A percentile compares a stretch with the other conserved stretches of the same genome.
phyloP scores from a whole-genome alignment of 257 asterid species.

The Penstemon davidsonii region DNA sequence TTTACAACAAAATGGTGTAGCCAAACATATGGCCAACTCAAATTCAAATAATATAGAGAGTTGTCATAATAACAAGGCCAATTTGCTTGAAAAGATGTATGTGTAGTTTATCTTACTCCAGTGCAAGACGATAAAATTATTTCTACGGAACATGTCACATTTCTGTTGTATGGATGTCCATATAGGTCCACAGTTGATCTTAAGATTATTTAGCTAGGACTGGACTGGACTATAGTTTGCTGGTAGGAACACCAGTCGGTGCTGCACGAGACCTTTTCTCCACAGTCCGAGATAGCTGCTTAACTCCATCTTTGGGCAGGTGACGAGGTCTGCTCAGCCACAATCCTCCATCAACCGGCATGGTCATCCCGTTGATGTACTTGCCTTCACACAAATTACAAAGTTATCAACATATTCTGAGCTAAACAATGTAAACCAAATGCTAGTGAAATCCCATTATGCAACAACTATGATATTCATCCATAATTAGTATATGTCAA shows the following conservation, averaged over 20 bases:
- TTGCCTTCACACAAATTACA: constrained; percentile 48
- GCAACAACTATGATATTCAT: too few relatives aligned
- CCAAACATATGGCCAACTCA: constrained; percentile 1
- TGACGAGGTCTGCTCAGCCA: constrained; percentile 77
- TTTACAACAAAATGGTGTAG: constrained; percentile 8
- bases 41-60: not conserved
- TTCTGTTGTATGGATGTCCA: not conserved
- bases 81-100: constrained; percentile 3
- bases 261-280: constrained; percentile 69
- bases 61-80: not conserved
- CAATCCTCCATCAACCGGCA: constrained; percentile 75
- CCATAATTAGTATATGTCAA: too few relatives aligned
- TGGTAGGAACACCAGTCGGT: constrained; percentile 59
- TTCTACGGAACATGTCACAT: not conserved
- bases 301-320: constrained; percentile 66
- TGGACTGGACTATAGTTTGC: constrained; percentile 54
- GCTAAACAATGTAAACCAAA: too few relatives aligned
- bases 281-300: constrained; percentile 59
- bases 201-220: not conserved
- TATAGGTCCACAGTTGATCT: not conserved
- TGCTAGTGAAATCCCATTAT: too few relatives aligned
- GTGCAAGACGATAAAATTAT: not conserved
- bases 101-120: not conserved
- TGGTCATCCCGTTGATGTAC: constrained; percentile 62
- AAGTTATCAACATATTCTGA: not conserved